Evolutionary conservation across 352 stramenopile species (phyloP).

Genomic region (Globisporangium parvum): DNA sequence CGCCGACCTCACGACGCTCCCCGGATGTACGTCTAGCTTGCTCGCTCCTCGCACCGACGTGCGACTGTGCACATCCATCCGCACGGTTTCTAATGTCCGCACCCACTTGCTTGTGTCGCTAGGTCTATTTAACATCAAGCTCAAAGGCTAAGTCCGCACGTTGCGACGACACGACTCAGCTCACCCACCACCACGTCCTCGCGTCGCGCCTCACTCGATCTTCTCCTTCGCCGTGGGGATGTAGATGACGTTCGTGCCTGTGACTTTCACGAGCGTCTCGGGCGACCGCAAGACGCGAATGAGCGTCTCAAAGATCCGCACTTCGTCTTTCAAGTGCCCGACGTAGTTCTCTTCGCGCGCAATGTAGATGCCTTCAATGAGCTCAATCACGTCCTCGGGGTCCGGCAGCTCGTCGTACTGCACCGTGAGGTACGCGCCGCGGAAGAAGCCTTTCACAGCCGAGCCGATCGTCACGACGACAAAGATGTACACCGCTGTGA

Average conservation of each 20-base stretch:
- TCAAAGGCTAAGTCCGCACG: conserved; percentile 45
- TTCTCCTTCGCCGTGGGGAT: conserved; percentile 83
- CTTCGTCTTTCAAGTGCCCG: conserved; percentile 84
- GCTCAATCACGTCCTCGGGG: conserved; percentile 76
- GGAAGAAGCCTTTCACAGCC: conserved; percentile 80
- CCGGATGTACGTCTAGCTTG: conserved; percentile 88
- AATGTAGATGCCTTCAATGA: conserved; percentile 88
- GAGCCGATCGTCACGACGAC: conserved; percentile 85
- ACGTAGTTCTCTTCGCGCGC: conserved; percentile 77
- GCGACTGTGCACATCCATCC: not conserved
- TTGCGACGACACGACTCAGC: not conserved
- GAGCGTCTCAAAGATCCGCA: conserved; percentile 85
- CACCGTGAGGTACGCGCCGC: conserved; percentile 70
- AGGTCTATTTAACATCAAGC: conserved; percentile 92
- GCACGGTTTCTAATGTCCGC: too few relatives aligned
- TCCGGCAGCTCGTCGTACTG: conserved; percentile 81
- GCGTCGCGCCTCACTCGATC: conserved; percentile 39
- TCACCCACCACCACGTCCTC: too few relatives aligned
- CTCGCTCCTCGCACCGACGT: not conserved
- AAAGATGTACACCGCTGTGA: conserved; percentile 85
- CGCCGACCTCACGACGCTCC: conserved; percentile 89
- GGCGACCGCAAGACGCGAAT: conserved; percentile 79
- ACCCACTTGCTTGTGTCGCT: conserved; percentile 2
- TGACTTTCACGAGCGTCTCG: conserved; percentile 82
- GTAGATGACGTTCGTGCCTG: conserved; percentile 80